Base-by-base conservation (phyloP, 257 asterid species). In the Solanum ahanhuiri region DNA sequence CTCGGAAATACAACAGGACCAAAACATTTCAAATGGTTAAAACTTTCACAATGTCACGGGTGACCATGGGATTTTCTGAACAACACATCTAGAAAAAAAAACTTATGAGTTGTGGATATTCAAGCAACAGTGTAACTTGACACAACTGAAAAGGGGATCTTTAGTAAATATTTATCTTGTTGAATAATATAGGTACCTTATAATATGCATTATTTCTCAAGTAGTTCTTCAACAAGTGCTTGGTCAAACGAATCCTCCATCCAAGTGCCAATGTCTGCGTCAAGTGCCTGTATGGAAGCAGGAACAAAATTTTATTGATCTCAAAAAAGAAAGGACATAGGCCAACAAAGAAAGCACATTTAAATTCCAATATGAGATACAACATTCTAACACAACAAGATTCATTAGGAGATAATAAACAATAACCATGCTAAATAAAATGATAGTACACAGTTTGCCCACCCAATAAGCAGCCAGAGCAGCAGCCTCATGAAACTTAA, bases 191-290 rank as follows among this genome's bases (percentile, higher is more conserved):
- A 81, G 34, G 88, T 90, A 97, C 99, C 98, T 97, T 95, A 89
- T 97, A 97, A 87, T 94, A 97, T 85, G 98, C 99, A 82, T 95
- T 97, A 70, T 90, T 97, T 88, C 95, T 93, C 83, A 97, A 90
- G 92, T 95, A 97, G 89, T 92, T 94, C 87, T 89, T 94, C 67
- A 95, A 93, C 64, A 97, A 89, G 92, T 97, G 98, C 90, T 93
- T 93, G 87, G 99, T 95, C 87, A 97, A 90, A 82, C 99, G 97
- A 90, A 95, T 97, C 86, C 98, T 95, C 99, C 99, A 97, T 89
- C 98, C 99, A 90, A 97, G 98, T 37, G 99, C 99, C 89, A 97
- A 96, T 92, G 91, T 88, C 60, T 94, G 81, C 33, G 98, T 97
- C 91, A 97, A 94, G 91, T 95, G 93, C 93, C 99, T 97, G 92